Percentiles rank a stretch among this genome's conserved stretches.
Evolutionary conservation across 2,329 filamentous ascomycete species (phyloP).

Genomic region (Botrytis fragariae): DNA sequence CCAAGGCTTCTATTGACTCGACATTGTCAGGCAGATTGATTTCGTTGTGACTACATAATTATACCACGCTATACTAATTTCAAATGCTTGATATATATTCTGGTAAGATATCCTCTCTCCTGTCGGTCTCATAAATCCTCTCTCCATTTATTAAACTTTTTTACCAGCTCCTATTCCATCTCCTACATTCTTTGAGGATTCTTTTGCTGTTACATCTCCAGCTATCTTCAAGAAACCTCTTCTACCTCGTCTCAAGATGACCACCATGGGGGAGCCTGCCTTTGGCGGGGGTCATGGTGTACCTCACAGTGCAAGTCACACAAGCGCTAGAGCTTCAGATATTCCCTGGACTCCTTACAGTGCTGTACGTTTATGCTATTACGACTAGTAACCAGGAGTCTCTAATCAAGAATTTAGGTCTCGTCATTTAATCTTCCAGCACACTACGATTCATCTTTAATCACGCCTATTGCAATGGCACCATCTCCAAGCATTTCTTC

Average conservation of each 20-base stretch:
- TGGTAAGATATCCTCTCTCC: not conserved
- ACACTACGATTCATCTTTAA: slow-evolving; percentile 32
- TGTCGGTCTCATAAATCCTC: not conserved
- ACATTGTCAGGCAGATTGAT: slow-evolving; percentile 21
- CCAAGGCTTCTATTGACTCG: slow-evolving; percentile 24
- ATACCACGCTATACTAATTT: slow-evolving; percentile 22
- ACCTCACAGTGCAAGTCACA: slow-evolving; percentile 9
- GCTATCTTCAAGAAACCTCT: slow-evolving; percentile 19
- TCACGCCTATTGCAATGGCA: slow-evolving; percentile 34
- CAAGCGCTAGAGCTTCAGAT: slow-evolving; percentile 15
- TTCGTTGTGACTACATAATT: slow-evolving; percentile 22
- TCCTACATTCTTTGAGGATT: slow-evolving; percentile 4
- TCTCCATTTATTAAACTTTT: slow-evolving; percentile 4
- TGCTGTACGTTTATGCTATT: slow-evolving; percentile 29
- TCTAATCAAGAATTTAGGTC: slow-evolving; percentile 29
- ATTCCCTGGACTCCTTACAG: slow-evolving; percentile 30
- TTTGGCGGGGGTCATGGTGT: slow-evolving; percentile 14
- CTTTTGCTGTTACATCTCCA: slow-evolving; percentile 9
- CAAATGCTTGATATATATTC: slow-evolving; percentile 16
- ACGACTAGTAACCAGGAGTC: not conserved
- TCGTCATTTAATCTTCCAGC: slow-evolving; percentile 37
- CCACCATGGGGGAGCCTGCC: slow-evolving; percentile 17
- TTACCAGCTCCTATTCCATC: not conserved
- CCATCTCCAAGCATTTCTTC: slow-evolving; percentile 26
- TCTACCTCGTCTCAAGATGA: slow-evolving; percentile 7